These are phyloP conservation scores for Fusarium pilosicola DNA, from an alignment of 2,329 filamentous ascomycete genomes.

Conservation along the genomic window DNA sequence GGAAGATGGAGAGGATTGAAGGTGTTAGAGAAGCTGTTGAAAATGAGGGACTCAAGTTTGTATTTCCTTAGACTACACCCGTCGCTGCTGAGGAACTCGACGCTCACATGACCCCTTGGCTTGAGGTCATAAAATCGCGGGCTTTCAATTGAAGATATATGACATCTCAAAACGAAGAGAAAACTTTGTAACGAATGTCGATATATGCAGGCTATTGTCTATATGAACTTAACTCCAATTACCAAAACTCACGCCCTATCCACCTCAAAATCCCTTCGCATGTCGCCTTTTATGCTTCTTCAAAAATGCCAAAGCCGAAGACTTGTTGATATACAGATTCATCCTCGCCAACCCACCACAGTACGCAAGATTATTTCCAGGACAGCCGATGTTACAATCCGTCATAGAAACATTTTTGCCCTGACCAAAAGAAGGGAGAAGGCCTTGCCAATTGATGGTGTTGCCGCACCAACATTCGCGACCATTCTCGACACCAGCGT, in stretches of 20 bases:
- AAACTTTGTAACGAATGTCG: neutral
- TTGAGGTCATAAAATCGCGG: fast-evolving
- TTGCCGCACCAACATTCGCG: constrained; percentile 53
- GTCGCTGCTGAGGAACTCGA: neutral
- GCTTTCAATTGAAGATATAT: too few relatives aligned
- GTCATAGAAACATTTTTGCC: constrained; percentile 46
- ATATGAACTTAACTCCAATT: neutral
- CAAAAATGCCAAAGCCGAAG: constrained; percentile 8
- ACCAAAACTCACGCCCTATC: fast-evolving
- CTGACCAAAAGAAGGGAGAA: constrained; percentile 21
- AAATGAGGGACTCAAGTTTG: constrained; percentile 1
- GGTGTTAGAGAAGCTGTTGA: neutral
- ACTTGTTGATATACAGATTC: constrained; percentile 47
- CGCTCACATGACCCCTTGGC: fast-evolving
- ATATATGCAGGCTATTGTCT: neutral
- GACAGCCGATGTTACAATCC: constrained; percentile 49
- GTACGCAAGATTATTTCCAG: constrained; percentile 46
- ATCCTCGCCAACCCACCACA: constrained; percentile 48
- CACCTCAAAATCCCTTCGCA: neutral
- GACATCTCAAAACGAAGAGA: neutral
- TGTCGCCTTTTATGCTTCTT: constrained; percentile 19
- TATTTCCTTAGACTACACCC: neutral
- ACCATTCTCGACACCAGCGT: constrained; percentile 52
- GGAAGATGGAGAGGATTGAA: neutral
- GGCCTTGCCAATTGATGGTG: constrained; percentile 43